phyloP scores from a whole-genome alignment of 2,329 filamentous ascomycete species.

The Xylariaceae sp. region DNA sequence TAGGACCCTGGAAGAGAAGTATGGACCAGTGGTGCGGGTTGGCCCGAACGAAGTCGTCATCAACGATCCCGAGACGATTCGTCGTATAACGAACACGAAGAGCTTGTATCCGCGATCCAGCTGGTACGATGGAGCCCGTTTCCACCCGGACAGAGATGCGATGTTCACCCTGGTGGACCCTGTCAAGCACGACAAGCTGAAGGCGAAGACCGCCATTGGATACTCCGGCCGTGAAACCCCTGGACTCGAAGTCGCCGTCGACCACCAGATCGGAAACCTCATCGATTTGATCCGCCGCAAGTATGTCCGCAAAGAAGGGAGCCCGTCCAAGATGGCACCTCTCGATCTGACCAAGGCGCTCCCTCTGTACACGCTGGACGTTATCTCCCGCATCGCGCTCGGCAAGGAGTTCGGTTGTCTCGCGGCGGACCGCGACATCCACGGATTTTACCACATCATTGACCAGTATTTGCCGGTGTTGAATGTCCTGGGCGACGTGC shows the following conservation, averaged over 20 bases:
- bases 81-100: conserved; percentile 17
- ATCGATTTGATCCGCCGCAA: conserved; percentile 18
- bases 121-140: conserved; percentile 21
- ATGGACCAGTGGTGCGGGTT: conserved; percentile 32
- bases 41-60: conserved; percentile 36
- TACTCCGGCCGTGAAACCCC: conserved; percentile 23
- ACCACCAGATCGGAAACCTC: conserved; percentile 20
- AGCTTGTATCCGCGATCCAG: conserved; percentile 13
- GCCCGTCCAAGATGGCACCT: background rate
- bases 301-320: conserved; percentile 9
- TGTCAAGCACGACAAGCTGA: conserved; percentile 18
- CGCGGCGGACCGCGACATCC: conserved; percentile 18
- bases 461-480: conserved; percentile 5
- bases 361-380: conserved; percentile 23
- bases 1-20: conserved; percentile 19
- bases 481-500: conserved; percentile 18
- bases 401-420: conserved; percentile 27
- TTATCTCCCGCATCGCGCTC: conserved; percentile 23
- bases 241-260: conserved; percentile 19
- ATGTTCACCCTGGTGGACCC: conserved; percentile 21
- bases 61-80: conserved; percentile 22
- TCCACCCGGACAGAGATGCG: conserved; percentile 18
- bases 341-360: conserved; percentile 20
- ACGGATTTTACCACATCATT: conserved; percentile 17
- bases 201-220: conserved; percentile 17